Percentiles rank a stretch among this genome's conserved stretches.
Conservation (phyloP, 2,329 filamentous ascomycete genomes). For the Pyrenophora teres region DNA sequence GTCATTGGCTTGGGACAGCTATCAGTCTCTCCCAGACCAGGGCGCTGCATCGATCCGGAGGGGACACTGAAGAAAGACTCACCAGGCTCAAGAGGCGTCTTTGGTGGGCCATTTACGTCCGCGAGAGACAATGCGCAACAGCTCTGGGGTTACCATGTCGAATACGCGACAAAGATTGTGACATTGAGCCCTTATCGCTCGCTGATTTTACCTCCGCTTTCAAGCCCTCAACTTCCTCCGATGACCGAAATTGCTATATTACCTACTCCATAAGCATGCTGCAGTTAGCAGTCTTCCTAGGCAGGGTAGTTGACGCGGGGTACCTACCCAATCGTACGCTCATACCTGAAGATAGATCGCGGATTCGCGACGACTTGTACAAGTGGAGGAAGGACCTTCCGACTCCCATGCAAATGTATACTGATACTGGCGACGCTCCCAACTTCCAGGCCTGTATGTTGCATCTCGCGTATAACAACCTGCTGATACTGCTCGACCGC, state of each 20-base stretch:
- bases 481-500: constrained; percentile 54
- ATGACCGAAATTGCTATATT: constrained; percentile 40
- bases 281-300: constrained; percentile 46
- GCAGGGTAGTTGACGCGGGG: constrained; percentile 48
- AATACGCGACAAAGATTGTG: constrained; percentile 57
- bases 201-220: constrained; percentile 48
- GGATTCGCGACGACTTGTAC: constrained; percentile 42
- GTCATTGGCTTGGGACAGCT: constrained; percentile 51
- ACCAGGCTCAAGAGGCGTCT: constrained; percentile 54
- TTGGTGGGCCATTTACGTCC: constrained; percentile 61
- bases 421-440: constrained; percentile 33
- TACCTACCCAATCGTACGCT: constrained; percentile 33
- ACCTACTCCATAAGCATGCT: constrained; percentile 48
- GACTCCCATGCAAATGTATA: constrained; percentile 41
- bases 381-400: constrained; percentile 50
- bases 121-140: constrained; percentile 55
- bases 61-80: constrained; percentile 29
- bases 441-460: constrained; percentile 49
- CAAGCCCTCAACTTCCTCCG: constrained; percentile 23
- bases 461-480: constrained; percentile 55
- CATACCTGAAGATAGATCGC: constrained; percentile 18
- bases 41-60: constrained; percentile 49
- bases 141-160: constrained; percentile 54
- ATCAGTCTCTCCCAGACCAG: constrained; percentile 59
- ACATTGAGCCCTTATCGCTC: constrained; percentile 48